Conservation (phyloP, 1,284 basidiomycete species). For the Pholiota adiposa region DNA sequence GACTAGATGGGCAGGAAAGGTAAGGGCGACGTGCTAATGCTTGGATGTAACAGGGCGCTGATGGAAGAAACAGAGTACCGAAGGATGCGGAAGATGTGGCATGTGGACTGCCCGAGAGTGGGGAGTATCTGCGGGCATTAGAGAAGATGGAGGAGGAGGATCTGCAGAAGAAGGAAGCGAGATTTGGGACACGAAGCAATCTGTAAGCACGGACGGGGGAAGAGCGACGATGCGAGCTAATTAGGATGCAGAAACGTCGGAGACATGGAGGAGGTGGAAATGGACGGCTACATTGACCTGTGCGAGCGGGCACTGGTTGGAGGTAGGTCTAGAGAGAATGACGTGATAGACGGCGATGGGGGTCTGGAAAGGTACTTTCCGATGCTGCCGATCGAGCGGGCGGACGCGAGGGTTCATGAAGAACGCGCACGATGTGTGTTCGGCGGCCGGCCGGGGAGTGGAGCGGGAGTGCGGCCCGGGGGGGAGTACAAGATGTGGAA, state of each 20-base stretch:
- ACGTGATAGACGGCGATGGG: conserved; percentile 27
- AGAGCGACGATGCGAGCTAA: background rate
- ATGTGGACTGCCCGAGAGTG: conserved; percentile 60
- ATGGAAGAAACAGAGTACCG: conserved; percentile 46
- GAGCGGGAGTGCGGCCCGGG: conserved; percentile 45
- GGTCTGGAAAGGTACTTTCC: conserved; percentile 51
- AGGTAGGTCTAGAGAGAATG: conserved; percentile 7
- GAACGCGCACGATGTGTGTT: background rate
- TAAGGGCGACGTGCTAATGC: conserved; percentile 26
- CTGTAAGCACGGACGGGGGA: conserved; percentile 24
- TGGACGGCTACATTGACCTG: conserved; percentile 74
- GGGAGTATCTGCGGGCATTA: conserved; percentile 57
- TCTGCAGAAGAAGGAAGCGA: conserved; percentile 31
- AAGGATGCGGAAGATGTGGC: conserved; percentile 57
- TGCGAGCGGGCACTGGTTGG: conserved; percentile 61
- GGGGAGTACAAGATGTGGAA: conserved; percentile 63
- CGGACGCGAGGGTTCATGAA: conserved; percentile 3
- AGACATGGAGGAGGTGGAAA: conserved; percentile 52
- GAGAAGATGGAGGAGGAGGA: conserved; percentile 40
- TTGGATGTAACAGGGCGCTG: conserved; percentile 2
- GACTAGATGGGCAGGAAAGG: conserved; percentile 75
- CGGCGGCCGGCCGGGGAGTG: conserved; percentile 7
- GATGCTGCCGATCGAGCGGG: conserved; percentile 21
- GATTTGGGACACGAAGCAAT: conserved; percentile 28
- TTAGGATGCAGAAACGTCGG: conserved; percentile 52